Conservation (phyloP, 345 rosid species). For the Syzygium jambos region DNA sequence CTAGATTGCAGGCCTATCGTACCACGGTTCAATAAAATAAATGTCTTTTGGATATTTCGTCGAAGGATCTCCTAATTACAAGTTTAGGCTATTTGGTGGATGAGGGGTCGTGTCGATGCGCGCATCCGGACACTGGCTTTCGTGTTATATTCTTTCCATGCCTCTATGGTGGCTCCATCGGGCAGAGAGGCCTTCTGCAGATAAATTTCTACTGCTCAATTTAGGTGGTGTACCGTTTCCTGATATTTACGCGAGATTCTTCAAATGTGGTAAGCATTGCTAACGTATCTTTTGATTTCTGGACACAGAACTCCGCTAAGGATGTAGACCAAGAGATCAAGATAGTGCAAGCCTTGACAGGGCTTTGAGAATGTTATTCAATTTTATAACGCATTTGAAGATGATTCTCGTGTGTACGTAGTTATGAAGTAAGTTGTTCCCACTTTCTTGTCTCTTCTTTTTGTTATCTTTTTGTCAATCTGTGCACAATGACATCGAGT, state of each 20-base stretch:
- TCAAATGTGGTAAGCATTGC: neutral
- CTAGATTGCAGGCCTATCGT: neutral
- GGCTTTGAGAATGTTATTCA: conserved; percentile 62
- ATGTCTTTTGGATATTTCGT: neutral
- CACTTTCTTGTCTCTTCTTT: neutral
- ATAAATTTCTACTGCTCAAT: neutral
- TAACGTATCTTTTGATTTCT: neutral
- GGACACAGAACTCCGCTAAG: conserved; percentile 44
- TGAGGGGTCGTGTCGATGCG: neutral
- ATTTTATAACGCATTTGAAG: conserved; percentile 42
- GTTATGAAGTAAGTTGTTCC: conserved; percentile 26
- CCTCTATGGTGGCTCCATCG: neutral
- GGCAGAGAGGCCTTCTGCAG: neutral
- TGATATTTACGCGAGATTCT: fast-evolving
- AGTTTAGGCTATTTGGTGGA: neutral
- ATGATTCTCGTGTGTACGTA: conserved; percentile 31
- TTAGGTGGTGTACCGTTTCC: neutral
- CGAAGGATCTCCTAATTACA: neutral
- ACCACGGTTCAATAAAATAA: neutral
- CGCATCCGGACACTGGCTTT: fast-evolving
- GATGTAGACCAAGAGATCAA: conserved; percentile 54
- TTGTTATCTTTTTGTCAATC: neutral
- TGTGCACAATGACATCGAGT: neutral
- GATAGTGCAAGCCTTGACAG: conserved; percentile 44
- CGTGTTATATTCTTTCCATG: fast-evolving